Conservation (phyloP, 2,329 filamentous ascomycete genomes). For the Colletotrichum sidae region DNA sequence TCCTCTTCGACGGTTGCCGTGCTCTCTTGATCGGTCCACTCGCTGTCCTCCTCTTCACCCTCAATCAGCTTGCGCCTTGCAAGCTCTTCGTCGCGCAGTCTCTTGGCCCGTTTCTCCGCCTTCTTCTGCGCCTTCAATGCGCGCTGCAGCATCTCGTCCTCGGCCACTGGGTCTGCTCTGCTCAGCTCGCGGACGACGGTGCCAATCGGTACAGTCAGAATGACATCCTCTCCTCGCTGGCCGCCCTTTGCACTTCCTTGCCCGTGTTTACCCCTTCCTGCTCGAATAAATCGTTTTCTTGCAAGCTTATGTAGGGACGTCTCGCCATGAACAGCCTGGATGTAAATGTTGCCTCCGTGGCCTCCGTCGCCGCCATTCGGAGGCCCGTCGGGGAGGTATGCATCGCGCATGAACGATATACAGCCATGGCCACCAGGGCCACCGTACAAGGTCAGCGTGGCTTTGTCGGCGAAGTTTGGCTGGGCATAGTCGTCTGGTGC, state of each 20-base stretch:
- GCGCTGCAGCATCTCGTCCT: conserved; percentile 61
- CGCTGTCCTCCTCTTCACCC: conserved; percentile 25
- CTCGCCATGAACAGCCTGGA: conserved; percentile 91
- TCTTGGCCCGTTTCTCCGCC: conserved; percentile 25
- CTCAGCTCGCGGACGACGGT: conserved; percentile 89
- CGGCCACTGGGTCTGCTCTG: conserved; percentile 79
- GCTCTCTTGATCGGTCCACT: conserved; percentile 13
- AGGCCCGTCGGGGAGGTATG: conserved; percentile 88
- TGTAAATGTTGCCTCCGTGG: conserved; percentile 90
- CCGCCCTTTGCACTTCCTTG: conserved; percentile 81
- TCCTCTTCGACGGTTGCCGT: conserved; percentile 32
- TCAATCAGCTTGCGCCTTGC: conserved; percentile 36
- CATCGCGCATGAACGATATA: conserved; percentile 92
- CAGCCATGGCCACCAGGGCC: conserved; percentile 91
- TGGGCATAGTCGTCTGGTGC: conserved; percentile 85
- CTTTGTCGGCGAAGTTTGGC: conserved; percentile 88
- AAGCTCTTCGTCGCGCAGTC: conserved; percentile 27
- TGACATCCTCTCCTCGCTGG: conserved; percentile 84
- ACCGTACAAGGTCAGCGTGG: conserved; percentile 79
- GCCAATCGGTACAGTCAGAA: conserved; percentile 92
- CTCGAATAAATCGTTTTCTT: conserved; percentile 78
- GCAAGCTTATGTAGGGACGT: conserved; percentile 94
- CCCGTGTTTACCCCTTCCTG: conserved; percentile 80
- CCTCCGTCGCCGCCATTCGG: conserved; percentile 96
- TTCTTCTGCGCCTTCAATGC: conserved; percentile 30